A percentile compares a stretch with the other conserved stretches of the same genome.
These are phyloP conservation scores for Huntiella bhutanensis DNA, from an alignment of 2,329 filamentous ascomycete species.

Conservation along the genomic window DNA sequence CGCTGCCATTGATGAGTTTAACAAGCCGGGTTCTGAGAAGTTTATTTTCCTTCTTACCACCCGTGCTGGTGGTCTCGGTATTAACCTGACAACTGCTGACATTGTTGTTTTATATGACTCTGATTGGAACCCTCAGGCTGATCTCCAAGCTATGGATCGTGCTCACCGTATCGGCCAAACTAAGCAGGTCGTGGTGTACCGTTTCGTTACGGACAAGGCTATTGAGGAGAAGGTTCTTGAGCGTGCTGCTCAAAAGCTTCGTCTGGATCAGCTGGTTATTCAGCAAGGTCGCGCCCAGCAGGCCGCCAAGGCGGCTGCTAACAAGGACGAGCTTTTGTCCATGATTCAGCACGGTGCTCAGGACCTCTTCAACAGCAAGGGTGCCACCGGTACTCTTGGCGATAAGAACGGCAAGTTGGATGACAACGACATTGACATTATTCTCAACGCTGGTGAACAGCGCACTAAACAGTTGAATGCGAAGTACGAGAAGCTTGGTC, in stretches of 20 bases:
- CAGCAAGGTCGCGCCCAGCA: slow-evolving; percentile 90
- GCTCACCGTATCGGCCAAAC: slow-evolving; percentile 97
- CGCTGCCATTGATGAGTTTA: slow-evolving; percentile 94
- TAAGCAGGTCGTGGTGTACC: slow-evolving; percentile 91
- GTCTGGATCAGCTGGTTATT: slow-evolving; percentile 91
- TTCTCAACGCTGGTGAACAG: slow-evolving; percentile 70
- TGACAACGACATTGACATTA: slow-evolving; percentile 79
- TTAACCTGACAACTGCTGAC: slow-evolving; percentile 87
- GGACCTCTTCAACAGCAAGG: slow-evolving; percentile 67
- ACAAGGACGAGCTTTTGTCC: slow-evolving; percentile 84
- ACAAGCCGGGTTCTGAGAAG: slow-evolving; percentile 85
- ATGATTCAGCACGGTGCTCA: slow-evolving; percentile 99
- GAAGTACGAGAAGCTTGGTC: slow-evolving; percentile 89
- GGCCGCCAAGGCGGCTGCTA: slow-evolving; percentile 75
- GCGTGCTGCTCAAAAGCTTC: slow-evolving; percentile 87
- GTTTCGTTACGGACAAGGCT: slow-evolving; percentile 92
- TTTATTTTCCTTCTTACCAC: slow-evolving; percentile 94
- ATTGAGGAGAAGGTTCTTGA: slow-evolving; percentile 98
- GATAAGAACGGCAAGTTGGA: slow-evolving; percentile 45
- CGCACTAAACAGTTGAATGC: slow-evolving; percentile 79
- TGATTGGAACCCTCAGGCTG: slow-evolving; percentile 97
- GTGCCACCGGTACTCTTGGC: slow-evolving; percentile 39
- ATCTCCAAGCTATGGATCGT: slow-evolving; percentile 96
- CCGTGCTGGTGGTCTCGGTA: slow-evolving; percentile 83
- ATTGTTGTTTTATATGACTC: slow-evolving; percentile 95